Conservation (phyloP, 768 basidiomycete species). For the Auricularia sp. region DNA sequence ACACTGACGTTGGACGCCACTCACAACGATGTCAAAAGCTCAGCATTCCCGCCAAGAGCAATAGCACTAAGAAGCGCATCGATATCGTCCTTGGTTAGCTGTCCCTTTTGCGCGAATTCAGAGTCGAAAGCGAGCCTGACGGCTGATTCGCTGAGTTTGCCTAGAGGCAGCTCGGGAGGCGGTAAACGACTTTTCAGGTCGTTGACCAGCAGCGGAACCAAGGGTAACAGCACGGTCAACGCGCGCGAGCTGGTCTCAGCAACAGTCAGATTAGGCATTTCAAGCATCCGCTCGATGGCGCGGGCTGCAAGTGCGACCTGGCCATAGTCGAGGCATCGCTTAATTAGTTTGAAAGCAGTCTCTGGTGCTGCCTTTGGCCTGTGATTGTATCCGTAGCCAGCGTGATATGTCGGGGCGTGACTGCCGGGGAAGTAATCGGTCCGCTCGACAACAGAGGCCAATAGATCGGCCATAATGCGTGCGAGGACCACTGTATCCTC, state of each 20-base stretch:
- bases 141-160: not conserved
- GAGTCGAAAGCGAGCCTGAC: not conserved
- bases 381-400: not conserved
- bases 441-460: too few species aligned
- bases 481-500: too few species aligned
- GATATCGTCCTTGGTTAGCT: not conserved
- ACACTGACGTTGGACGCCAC: not conserved
- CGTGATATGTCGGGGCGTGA: not conserved
- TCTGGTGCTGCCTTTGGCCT: not conserved
- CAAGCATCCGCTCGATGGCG: not conserved
- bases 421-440: not conserved
- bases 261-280: not conserved
- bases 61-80: not conserved
- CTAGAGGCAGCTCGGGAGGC: not conserved
- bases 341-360: not conserved
- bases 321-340: not conserved
- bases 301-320: not conserved
- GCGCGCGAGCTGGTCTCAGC: not conserved
- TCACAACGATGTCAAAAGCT: not conserved
- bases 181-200: not conserved
- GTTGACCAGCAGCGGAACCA: not conserved
- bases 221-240: not conserved
- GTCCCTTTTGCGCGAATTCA: not conserved
- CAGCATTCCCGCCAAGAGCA: not conserved
- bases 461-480: too few species aligned